Conservation (phyloP, 257 asterid genomes). For the Solanum raphanifolium region DNA sequence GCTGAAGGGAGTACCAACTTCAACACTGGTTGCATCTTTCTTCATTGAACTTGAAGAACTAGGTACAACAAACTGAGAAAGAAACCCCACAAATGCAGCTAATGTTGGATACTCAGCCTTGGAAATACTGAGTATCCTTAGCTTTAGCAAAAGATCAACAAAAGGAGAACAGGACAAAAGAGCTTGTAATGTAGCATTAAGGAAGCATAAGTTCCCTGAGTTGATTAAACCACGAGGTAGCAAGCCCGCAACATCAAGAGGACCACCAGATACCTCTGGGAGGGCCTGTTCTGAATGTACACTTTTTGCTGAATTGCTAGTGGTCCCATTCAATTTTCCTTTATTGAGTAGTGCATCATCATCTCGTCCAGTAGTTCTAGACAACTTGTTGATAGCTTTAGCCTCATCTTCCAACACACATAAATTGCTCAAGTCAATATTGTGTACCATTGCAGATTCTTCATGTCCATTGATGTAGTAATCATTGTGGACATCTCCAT, state of each 20-base stretch:
- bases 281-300: conserved; percentile 19
- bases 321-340: conserved; percentile 25
- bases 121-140: conserved; percentile 39
- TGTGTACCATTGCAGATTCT: conserved; percentile 12
- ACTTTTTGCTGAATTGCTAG: conserved; percentile 16
- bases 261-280: conserved; percentile 18
- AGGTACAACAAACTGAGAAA: conserved; percentile 59
- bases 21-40: conserved; percentile 42
- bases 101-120: conserved; percentile 72
- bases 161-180: conserved; percentile 84
- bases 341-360: conserved; percentile 12
- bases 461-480: conserved; percentile 15
- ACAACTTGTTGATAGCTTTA: conserved; percentile 12
- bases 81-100: conserved; percentile 60
- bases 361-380: conserved; percentile 5
- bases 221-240: conserved; percentile 81
- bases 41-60: conserved; percentile 30
- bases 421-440: conserved; percentile 16
- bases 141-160: conserved; percentile 57
- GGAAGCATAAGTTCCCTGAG: conserved; percentile 88
- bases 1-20: conserved; percentile 51
- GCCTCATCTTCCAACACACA: conserved; percentile 21
- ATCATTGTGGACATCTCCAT: conserved; percentile 28
- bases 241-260: conserved; percentile 34
- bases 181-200: conserved; percentile 89